Evolutionary conservation across 495 filamentous ascomycete species (phyloP), one percentile per base, ranked within the genome.

Genomic region (Ascodesmis nigricans): DNA sequence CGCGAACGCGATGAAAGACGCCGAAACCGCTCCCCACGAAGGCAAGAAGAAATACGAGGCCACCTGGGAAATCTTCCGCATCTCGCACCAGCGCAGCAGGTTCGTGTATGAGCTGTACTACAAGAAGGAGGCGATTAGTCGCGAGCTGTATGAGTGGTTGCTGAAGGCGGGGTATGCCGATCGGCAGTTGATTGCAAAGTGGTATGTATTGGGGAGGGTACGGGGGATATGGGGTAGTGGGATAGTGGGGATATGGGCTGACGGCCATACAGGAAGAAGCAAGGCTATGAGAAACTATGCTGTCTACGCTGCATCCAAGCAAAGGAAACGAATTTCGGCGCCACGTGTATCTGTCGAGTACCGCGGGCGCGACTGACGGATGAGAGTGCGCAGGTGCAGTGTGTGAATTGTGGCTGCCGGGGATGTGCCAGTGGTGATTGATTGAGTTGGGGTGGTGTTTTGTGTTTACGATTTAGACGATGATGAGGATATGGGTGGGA

Each of bases 21-120:
- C 49, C 27, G 49, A 51, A 38, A 43, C 43, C 43, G 67, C 65
- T 11, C 62, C 70, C 11, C 69, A 75, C 41, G 75, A 79, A 29
- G 75, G 75, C 5, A 77, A 75, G 45, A 77, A 75, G 57, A 52
- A 52, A 25, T 47, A 92, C 50, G 81, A 93, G 58, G 77, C 77
- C 33, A 63, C 82, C 37, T 95, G 87, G 90, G 82, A 82, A 31
- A 87, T 95, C 34, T 93, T 95, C 53, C 87, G 92, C 56, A 95
- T 99, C 54, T 72, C 69, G 25, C 87, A 99, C 57, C 84, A 99
- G 57, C 75, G 87, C 65, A 67, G 53, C 38, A 67, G 78, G 53
- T 97, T 95, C 55, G 75, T 97, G 50, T 97, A 92, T 56, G 90
- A 95, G 47, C 66, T 97, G 16, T 97, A 95, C 60, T 97, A 95